Conservation (phyloP, 1,139 yeast genomes). For the Debaryomycetaceae sp. region DNA sequence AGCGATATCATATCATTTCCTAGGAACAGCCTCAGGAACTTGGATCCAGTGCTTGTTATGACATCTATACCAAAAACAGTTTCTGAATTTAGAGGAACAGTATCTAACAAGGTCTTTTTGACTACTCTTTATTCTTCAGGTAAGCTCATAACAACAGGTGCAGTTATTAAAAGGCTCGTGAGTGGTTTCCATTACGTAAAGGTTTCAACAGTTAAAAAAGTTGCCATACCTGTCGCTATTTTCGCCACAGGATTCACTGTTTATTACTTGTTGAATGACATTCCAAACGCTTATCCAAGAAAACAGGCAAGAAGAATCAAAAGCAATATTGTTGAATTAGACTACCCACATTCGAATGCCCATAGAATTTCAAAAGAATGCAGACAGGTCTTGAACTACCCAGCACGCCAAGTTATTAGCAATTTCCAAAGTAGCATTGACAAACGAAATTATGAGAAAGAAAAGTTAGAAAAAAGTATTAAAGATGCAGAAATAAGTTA, state of each 20-base stretch:
- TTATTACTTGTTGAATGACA: slow-evolving; percentile 69
- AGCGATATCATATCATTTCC: slow-evolving; percentile 26
- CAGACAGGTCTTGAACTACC: slow-evolving; percentile 74
- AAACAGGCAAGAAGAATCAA: slow-evolving; percentile 74
- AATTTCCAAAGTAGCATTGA: slow-evolving; percentile 73
- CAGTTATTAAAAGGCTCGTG: slow-evolving; percentile 32
- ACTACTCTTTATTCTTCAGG: slow-evolving; percentile 46
- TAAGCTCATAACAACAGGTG: slow-evolving; percentile 43
- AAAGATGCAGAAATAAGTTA: slow-evolving; percentile 58
- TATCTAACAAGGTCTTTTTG: slow-evolving; percentile 40
- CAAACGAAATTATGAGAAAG: slow-evolving; percentile 57
- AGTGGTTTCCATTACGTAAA: slow-evolving; percentile 25
- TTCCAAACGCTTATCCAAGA: slow-evolving; percentile 86
- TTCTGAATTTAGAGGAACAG: slow-evolving; percentile 28
- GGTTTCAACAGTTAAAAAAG: slow-evolving; percentile 28
- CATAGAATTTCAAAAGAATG: slow-evolving; percentile 79
- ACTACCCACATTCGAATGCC: slow-evolving; percentile 77
- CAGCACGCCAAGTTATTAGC: slow-evolving; percentile 78
- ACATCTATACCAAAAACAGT: slow-evolving; percentile 32
- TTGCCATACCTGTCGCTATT: slow-evolving; percentile 46
- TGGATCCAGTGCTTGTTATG: slow-evolving; percentile 34
- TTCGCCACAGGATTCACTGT: slow-evolving; percentile 57
- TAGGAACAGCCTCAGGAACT: slow-evolving; percentile 27
- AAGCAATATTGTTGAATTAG: slow-evolving; percentile 58
- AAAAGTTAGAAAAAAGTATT: slow-evolving; percentile 50